phyloP scores from a whole-genome alignment of 345 rosid species.

The Cardamine chenopodiifolia region DNA sequence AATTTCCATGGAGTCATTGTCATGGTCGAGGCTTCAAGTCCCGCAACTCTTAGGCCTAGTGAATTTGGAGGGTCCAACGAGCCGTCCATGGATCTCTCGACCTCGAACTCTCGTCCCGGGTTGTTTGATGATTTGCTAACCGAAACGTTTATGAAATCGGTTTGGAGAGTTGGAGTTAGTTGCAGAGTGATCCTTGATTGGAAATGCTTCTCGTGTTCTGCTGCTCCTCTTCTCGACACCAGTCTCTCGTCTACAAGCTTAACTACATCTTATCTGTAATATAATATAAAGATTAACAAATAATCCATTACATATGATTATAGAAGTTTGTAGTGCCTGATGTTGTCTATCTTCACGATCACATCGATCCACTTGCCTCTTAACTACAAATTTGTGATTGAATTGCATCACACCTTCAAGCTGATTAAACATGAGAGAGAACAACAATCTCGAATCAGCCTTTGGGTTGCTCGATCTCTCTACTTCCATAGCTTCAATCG shows the following conservation, averaged over 20 bases:
- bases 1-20: constrained; percentile 90
- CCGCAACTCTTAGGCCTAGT: constrained; percentile 57
- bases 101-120: constrained; percentile 53
- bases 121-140: constrained; percentile 80
- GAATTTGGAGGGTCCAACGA: constrained; percentile 72
- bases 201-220: constrained; percentile 76
- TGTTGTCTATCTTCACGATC: constrained; percentile 65
- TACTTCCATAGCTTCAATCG: constrained; percentile 76
- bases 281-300: not conserved
- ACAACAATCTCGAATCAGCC: constrained; percentile 59
- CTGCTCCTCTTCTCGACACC: constrained; percentile 67
- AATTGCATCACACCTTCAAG: constrained; percentile 88
- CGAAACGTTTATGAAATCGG: constrained; percentile 71
- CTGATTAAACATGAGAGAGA: constrained; percentile 81
- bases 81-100: constrained; percentile 58
- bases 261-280: constrained; percentile 58
- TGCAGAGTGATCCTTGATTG: constrained; percentile 75
- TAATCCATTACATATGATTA: not conserved
- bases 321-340: constrained; percentile 41
- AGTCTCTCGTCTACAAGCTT: constrained; percentile 58
- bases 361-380: constrained; percentile 66
- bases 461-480: constrained; percentile 54
- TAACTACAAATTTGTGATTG: constrained; percentile 54
- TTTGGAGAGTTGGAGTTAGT: constrained; percentile 70
- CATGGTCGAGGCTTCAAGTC: constrained; percentile 62